Base-by-base conservation (phyloP, 345 rosid genomes). In the Carallia pectinifolia region DNA sequence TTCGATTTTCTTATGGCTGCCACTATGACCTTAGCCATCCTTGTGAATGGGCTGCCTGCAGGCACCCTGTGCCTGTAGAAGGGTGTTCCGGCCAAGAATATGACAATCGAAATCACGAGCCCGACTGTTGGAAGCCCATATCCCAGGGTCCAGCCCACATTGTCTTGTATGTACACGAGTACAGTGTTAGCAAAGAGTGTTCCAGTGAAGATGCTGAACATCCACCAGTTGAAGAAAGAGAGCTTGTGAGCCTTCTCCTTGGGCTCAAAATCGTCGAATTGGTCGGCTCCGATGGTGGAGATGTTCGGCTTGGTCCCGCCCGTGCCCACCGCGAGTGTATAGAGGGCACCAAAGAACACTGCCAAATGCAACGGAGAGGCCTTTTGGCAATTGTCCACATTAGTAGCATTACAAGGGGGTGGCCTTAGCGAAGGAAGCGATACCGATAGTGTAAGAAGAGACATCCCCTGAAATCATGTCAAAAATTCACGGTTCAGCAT, bases 201-300 rank as follows among this genome's bases (percentile, higher is more conserved):
- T 17, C 99, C 99, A 56, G 82, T 80, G 79, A 92, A 94, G 61
- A 92, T 90, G 83, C 96, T 83, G 74, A 95, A 92, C 97, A 89
- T 84, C 97, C 99, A 95, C 98, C 97, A 94, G 55, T 91, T 94
- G 92, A 94, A 94, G 87, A 91, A 94, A 34, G 98, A 91, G 31
- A 88, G 84, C 79, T 92, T 95, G 0, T 81, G 81, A 58, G 61
- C 74, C 80, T 92, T 95, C 82, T 95, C 97, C 62, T 82, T 90
- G 0, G 89, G 86, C 9, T 95, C 82, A 29, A 88, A 90, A 34
- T 85, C 96, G 27, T 95, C 99, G 44, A 95, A 95, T 54, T 92
- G 99, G 73, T 95, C 99, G 0, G 97, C 97, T 0, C 99, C 97
- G 0, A 90, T 92, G 0, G 97, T 95, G 0, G 97, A 95, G 36